Evolutionary conservation across 2,329 filamentous ascomycete genomes (phyloP).

Genomic region (Aspergillus sp.): DNA sequence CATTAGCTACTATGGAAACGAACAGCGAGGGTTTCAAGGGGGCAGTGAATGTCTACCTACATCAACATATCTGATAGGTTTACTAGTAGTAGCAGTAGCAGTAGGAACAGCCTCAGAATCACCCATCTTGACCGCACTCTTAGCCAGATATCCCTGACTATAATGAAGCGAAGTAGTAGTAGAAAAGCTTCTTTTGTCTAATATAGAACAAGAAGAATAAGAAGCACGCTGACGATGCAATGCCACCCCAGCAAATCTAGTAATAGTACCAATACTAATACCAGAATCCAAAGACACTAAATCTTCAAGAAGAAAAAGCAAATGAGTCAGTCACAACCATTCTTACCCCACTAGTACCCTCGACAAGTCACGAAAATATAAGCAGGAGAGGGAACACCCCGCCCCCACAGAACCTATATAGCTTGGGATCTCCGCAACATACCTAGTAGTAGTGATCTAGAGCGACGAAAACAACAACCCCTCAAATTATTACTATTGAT

Average conservation of each 20-base stretch:
- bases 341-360: neutral
- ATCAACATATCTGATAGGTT: conserved; percentile 50
- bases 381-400: too few species aligned
- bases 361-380: neutral
- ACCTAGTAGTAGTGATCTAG: too few species aligned
- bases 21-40: neutral
- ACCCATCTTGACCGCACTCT: conserved; percentile 34
- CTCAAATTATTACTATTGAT: conserved; percentile 14
- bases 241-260: neutral
- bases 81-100: conserved; percentile 6
- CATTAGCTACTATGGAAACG: conserved; percentile 17
- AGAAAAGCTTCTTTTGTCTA: conserved; percentile 15
- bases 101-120: conserved; percentile 22
- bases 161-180: neutral
- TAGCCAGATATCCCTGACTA: conserved; percentile 1
- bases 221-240: neutral
- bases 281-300: conserved; percentile 2
- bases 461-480: neutral
- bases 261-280: conserved; percentile 11
- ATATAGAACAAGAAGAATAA: conserved; percentile 6
- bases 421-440: too few species aligned
- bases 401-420: too few species aligned
- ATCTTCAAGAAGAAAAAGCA: neutral
- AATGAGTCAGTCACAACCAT: neutral
- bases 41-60: conserved; percentile 33